Evolutionary conservation across 179 eudicot genomes (phyloP).

Genomic region (Spergularia azorica): DNA sequence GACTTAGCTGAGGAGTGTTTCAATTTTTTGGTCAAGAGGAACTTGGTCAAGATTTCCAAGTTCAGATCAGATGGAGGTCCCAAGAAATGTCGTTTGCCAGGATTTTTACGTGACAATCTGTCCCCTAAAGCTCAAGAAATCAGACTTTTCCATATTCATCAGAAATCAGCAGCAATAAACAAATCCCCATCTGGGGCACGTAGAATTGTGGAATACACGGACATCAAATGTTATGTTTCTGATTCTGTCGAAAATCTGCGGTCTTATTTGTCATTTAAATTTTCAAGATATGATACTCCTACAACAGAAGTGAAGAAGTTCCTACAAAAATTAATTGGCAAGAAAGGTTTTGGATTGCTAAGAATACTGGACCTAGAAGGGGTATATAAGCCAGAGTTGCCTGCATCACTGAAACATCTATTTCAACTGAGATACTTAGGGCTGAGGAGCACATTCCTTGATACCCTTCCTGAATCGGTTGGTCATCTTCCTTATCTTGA

Average conservation of each 20-base stretch:
- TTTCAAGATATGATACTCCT: conserved; percentile 41
- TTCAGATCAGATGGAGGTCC: conserved; percentile 46
- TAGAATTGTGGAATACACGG: conserved; percentile 35
- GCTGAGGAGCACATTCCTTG: conserved; percentile 50
- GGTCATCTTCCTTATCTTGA: conserved; percentile 48
- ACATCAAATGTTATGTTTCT: conserved; percentile 23
- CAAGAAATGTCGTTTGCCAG: conserved; percentile 37
- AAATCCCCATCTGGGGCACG: conserved; percentile 21
- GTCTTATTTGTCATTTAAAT: conserved; percentile 47
- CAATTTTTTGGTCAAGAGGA: conserved; percentile 37
- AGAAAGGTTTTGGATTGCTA: conserved; percentile 39
- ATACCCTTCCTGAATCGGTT: conserved; percentile 44
- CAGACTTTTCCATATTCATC: conserved; percentile 38
- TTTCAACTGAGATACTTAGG: conserved; percentile 49
- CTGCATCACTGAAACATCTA: conserved; percentile 41
- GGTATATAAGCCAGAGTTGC: conserved; percentile 51
- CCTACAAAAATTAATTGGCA: conserved; percentile 27
- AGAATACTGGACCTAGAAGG: conserved; percentile 56
- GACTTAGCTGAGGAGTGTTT: conserved; percentile 38
- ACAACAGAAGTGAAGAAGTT: conserved; percentile 43
- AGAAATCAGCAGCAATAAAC: not conserved
- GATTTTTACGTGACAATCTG: conserved; percentile 30
- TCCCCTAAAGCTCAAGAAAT: conserved; percentile 33
- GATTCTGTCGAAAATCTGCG: conserved; percentile 21
- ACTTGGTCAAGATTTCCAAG: conserved; percentile 42